phyloP scores from a whole-genome alignment of 306 rosid genomes.

The Sicyos baderoa region DNA sequence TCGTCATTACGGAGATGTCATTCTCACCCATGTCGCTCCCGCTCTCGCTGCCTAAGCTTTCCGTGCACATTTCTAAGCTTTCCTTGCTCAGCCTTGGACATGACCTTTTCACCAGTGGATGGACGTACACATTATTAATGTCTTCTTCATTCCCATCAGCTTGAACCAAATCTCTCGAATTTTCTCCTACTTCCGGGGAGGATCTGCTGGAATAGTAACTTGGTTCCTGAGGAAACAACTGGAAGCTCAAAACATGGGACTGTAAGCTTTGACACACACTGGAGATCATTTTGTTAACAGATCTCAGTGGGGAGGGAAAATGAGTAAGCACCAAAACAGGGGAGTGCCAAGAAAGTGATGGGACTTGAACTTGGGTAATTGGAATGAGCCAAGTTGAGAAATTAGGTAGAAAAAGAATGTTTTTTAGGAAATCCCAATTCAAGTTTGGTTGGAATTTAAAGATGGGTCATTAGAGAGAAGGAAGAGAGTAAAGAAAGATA shows the following conservation, averaged over 20 bases:
- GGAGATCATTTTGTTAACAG: slow-evolving; percentile 32
- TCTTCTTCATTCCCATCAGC: slow-evolving; percentile 22
- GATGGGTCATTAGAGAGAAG: slow-evolving; percentile 15
- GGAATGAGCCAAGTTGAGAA: too few species aligned
- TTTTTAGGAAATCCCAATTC: neutral
- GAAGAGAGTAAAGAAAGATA: neutral
- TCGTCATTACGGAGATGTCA: slow-evolving; percentile 25
- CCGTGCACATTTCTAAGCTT: slow-evolving; percentile 60
- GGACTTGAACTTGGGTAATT: neutral
- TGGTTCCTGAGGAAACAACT: slow-evolving; percentile 35
- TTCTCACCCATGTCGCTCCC: slow-evolving; percentile 43
- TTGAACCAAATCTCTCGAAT: neutral
- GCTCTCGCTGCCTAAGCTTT: slow-evolving; percentile 48
- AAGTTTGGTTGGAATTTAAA: slow-evolving; percentile 5
- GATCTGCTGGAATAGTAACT: neutral
- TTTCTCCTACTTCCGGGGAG: neutral
- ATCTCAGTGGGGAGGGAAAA: slow-evolving; percentile 15
- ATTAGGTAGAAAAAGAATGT: slow-evolving; percentile 16
- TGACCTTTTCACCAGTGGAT: slow-evolving; percentile 29
- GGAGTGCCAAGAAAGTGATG: slow-evolving; percentile 23
- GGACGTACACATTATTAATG: slow-evolving; percentile 26
- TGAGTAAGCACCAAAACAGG: slow-evolving; percentile 16
- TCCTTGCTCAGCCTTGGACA: slow-evolving; percentile 31
- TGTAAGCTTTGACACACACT: slow-evolving; percentile 33
- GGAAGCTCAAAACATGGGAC: slow-evolving; percentile 42